Evolutionary conservation across 129 eudicot genomes (phyloP).

Genomic region (Escallonia rubra): DNA sequence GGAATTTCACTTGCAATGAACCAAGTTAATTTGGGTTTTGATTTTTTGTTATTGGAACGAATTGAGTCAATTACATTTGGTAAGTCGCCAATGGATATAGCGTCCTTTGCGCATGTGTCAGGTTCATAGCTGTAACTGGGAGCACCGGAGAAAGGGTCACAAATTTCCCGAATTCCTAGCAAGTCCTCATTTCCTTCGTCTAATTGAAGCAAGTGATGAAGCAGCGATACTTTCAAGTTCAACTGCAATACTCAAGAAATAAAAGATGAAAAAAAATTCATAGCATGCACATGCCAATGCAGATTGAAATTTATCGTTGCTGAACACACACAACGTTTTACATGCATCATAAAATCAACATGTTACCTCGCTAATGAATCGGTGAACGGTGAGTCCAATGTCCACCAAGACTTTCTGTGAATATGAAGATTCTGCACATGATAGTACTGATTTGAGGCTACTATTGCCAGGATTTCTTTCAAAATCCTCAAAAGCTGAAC

Average conservation of each 20-base stretch:
- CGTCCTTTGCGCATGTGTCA: slow-evolving; percentile 33
- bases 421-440: slow-evolving; percentile 35
- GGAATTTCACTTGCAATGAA: too few relatives aligned
- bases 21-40: too few relatives aligned
- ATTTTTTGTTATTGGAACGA: neutral
- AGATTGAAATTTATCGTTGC: too few relatives aligned
- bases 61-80: slow-evolving; percentile 38
- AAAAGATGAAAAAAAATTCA: too few relatives aligned
- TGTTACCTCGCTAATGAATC: slow-evolving; percentile 45
- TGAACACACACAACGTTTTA: neutral
- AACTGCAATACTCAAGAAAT: slow-evolving; percentile 22
- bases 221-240: slow-evolving; percentile 34
- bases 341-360: neutral
- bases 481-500: slow-evolving; percentile 44
- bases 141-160: slow-evolving; percentile 51
- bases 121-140: slow-evolving; percentile 42
- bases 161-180: slow-evolving; percentile 27
- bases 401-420: slow-evolving; percentile 30
- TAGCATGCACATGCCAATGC: too few relatives aligned
- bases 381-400: slow-evolving; percentile 44
- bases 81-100: slow-evolving; percentile 43
- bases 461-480: slow-evolving; percentile 30
- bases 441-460: slow-evolving; percentile 37
- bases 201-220: slow-evolving; percentile 17
- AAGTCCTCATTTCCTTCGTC: slow-evolving; percentile 21